Base-by-base conservation (phyloP, 306 rosid genomes). In the Cicer judaicum region DNA sequence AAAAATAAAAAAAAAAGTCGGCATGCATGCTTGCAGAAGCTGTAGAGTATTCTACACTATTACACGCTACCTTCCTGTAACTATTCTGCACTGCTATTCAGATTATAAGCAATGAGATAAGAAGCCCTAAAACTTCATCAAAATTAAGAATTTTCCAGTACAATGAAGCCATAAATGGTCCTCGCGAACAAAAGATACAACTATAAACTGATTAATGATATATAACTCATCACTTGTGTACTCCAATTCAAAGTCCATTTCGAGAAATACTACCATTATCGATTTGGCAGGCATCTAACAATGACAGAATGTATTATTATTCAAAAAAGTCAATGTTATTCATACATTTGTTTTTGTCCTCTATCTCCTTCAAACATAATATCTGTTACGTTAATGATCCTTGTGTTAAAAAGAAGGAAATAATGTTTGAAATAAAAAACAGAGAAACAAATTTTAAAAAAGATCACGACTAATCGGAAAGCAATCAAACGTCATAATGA, bases 231-330 rank as follows among this genome's bases (percentile, higher is more conserved):
- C 12, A 54, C 38, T 46, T 68, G 63, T 44, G 52, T 1, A 11
- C 64, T 13, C 61, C 43, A 16, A 44, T 36, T 49, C 21, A 24
- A 13, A 15, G 39, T 36, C 75, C 5, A 44, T 38, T 16, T 8
- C 7, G 42, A 10, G 42, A 67, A 21, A 65, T 7, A 34, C 41
- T 55, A 7, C 46, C 29, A 49, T 57, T 48, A 52, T 44, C 50
- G 40, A 74, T 38, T 40, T 7, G 63, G 12, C 21, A 16, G 5
- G 64, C 65, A 66, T 47, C 11, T 42, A 54, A 55, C 70, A 56
- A 56, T 7, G n/a, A 66, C 40, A 53, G 10, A 43, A 62, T 38
- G 60, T 74, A 4, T 7, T 42, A n/a, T 40, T 42, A n/a, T 40
- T 64, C 47, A 55, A 57, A 6, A 49, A 52, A 38, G 7, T 10